A percentile compares a stretch with the other conserved stretches of the same genome.
Evolutionary conservation across 192 early-diverging fungal genomes (phyloP).

Genomic region (Gonapodya sp.): DNA sequence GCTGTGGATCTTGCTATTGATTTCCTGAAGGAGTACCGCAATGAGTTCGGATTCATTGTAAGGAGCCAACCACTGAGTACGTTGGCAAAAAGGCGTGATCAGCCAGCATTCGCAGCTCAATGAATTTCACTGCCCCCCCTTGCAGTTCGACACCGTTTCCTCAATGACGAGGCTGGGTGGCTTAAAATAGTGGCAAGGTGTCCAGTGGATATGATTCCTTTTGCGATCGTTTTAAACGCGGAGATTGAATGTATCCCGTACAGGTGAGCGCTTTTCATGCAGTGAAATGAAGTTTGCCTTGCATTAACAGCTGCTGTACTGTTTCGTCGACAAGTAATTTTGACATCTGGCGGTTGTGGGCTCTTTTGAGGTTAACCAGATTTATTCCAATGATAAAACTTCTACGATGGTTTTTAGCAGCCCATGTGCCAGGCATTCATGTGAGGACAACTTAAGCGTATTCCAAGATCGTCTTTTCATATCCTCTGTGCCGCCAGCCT

Average conservation of each 20-base stretch:
- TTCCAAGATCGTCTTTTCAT: too few species aligned
- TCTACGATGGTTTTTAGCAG: background rate
- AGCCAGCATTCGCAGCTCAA: background rate
- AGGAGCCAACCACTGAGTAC: background rate
- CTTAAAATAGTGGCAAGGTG: background rate
- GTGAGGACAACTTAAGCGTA: too few species aligned
- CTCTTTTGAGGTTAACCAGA: conserved; percentile 7
- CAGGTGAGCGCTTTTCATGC: background rate
- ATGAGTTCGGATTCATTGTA: background rate
- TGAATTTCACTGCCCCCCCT: background rate
- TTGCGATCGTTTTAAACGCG: background rate
- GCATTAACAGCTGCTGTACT: too few species aligned
- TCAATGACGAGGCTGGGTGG: background rate
- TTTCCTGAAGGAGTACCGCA: background rate
- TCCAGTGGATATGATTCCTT: conserved; percentile 13
- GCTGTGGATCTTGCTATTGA: background rate
- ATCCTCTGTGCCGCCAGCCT: background rate
- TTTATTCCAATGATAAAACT: conserved; percentile 15
- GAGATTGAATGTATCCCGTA: background rate
- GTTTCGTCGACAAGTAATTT: background rate
- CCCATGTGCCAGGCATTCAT: background rate
- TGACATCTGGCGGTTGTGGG: conserved; percentile 9
- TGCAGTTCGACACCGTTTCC: conserved; percentile 2
- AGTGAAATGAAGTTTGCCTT: too few species aligned
- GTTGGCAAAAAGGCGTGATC: background rate